Conservation (phyloP, 768 basidiomycete genomes). For the Porpolomopsis calyptriformis region DNA sequence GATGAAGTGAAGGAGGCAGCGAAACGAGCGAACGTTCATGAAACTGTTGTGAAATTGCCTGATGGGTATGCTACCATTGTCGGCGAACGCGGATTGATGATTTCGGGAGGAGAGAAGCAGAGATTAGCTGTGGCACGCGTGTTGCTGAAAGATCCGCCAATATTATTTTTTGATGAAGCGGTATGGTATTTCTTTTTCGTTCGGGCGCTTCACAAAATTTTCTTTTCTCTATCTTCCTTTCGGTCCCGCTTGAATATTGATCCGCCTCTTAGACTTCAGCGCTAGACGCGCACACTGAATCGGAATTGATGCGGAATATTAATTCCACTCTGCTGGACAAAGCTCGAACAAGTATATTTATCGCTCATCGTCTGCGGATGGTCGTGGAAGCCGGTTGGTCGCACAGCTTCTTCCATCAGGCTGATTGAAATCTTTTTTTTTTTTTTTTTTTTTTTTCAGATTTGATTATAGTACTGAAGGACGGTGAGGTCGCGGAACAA, state of each 20-base stretch:
- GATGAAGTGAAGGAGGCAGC: constrained; percentile 83
- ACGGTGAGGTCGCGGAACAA: constrained; percentile 86
- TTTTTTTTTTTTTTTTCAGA: constrained; percentile 33
- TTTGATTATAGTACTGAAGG: constrained; percentile 84
- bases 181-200: constrained; percentile 36
- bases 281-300: constrained; percentile 88
- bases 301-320: constrained; percentile 91
- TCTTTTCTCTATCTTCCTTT: not conserved
- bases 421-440: not conserved
- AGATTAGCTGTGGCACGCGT: constrained; percentile 88
- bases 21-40: constrained; percentile 77
- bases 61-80: constrained; percentile 86
- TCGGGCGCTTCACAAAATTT: constrained; percentile 1
- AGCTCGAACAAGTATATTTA: constrained; percentile 87
- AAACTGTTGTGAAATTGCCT: constrained; percentile 68
- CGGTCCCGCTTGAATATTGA: not conserved
- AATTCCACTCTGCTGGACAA: constrained; percentile 67
- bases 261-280: constrained; percentile 70
- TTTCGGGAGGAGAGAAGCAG: constrained; percentile 98
- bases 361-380: constrained; percentile 86
- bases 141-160: constrained; percentile 87
- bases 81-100: constrained; percentile 95
- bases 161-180: constrained; percentile 97
- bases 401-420: not conserved
- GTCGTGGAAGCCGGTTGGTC: constrained; percentile 77